Percentiles rank a stretch among this genome's conserved stretches.
Conservation (phyloP, 106 monocot genomes). For the Hemerocallis citrina region DNA sequence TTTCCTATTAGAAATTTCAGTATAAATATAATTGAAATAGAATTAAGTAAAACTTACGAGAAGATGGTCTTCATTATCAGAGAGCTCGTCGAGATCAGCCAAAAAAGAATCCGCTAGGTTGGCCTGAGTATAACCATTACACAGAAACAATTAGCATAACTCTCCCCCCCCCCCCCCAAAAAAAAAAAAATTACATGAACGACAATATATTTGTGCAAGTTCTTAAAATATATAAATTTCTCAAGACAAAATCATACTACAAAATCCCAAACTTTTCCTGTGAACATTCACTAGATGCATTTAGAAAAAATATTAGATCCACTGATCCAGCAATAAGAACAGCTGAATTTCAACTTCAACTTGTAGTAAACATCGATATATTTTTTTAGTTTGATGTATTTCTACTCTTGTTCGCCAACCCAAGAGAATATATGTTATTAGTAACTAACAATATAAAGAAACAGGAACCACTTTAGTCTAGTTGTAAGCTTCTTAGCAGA, state of each 20-base stretch:
- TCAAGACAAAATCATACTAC: not conserved
- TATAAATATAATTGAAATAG: not conserved
- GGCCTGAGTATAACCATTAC: conserved; percentile 11
- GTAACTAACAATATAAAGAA: too few species aligned
- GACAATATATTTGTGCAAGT: not conserved
- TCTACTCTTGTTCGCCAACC: too few species aligned
- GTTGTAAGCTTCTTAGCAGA: too few species aligned
- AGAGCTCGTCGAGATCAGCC: conserved; percentile 18
- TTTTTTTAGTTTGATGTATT: too few species aligned
- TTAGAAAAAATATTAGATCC: too few species aligned
- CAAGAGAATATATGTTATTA: too few species aligned
- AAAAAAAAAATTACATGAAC: not conserved
- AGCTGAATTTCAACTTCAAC: too few species aligned
- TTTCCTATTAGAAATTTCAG: not conserved
- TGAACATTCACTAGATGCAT: not conserved
- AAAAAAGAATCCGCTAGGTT: conserved; percentile 24
- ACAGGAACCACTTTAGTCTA: too few species aligned
- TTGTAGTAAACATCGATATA: too few species aligned
- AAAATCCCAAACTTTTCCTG: not conserved
- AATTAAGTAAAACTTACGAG: conserved; percentile 4
- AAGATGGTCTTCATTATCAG: conserved; percentile 8
- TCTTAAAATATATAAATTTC: too few species aligned
- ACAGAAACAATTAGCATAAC: not conserved
- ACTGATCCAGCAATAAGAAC: too few species aligned
- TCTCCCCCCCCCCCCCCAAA: too few species aligned